Percentiles rank a stretch among this genome's conserved stretches.
phyloP scores from a whole-genome alignment of 139 green algal genomes.

The Tetratostichococcus sp. region DNA sequence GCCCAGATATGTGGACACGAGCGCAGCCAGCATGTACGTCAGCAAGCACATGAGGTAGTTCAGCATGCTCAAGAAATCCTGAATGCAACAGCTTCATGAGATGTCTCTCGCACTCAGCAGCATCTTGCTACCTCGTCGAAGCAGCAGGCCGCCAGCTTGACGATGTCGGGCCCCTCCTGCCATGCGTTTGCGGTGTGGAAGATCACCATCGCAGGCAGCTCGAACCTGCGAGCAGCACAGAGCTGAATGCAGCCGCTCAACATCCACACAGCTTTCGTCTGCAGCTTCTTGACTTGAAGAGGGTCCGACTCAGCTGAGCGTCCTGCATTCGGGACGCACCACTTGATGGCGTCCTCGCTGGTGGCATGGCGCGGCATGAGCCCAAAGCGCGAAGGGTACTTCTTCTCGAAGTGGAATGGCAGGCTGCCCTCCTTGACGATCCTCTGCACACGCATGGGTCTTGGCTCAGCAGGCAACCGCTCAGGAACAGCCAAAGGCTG shows the following conservation, averaged over 20 bases:
- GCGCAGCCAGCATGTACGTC: no score
- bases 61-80: neutral
- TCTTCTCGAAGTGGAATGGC: conserved; percentile 46
- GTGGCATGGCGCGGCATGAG: conserved; percentile 38
- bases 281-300: no score
- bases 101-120: neutral
- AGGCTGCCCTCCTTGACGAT: conserved; percentile 59
- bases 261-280: no score
- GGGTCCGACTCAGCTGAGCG: no score
- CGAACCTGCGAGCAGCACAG: conserved; percentile 23
- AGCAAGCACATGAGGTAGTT: conserved; percentile 8
- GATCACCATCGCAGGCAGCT: conserved; percentile 28
- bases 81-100: no score
- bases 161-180: conserved; percentile 35
- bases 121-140: conserved; percentile 28
- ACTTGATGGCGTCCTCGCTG: conserved; percentile 31
- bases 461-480: no score
- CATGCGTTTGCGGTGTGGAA: conserved; percentile 50
- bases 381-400: conserved; percentile 40
- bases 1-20: no score
- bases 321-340: conserved; percentile 26
- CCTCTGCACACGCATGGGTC: conserved; percentile 42
- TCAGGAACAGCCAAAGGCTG: no score
- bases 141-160: conserved; percentile 27
- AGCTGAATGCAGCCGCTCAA: no score